Evolutionary conservation across 345 rosid genomes (phyloP).

Genomic region (Populus euphratica): DNA sequence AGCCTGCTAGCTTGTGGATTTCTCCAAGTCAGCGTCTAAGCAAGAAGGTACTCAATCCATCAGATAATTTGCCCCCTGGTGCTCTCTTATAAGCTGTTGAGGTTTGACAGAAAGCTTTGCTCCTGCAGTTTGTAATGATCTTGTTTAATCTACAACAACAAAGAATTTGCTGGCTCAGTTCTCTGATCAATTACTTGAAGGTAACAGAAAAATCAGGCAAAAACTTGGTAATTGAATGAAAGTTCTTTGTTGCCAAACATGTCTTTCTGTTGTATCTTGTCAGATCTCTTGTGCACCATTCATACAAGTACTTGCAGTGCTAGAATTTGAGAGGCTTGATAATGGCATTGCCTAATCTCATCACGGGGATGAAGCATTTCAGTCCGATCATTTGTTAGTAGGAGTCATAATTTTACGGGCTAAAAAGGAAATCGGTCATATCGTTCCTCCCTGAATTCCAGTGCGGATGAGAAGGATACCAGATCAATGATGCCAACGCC

Average conservation of each 20-base stretch:
- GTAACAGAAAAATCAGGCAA: background rate
- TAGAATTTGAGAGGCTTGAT: background rate
- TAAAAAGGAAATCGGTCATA: background rate
- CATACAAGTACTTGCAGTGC: background rate
- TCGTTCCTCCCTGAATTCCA: background rate
- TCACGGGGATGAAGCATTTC: constrained; percentile 51
- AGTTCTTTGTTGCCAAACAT: background rate
- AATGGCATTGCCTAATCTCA: background rate
- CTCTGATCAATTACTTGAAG: background rate
- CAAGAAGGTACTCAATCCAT: background rate
- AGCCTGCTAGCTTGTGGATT: background rate
- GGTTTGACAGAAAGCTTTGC: background rate
- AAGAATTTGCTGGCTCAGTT: background rate
- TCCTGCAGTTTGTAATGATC: background rate
- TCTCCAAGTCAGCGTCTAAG: background rate
- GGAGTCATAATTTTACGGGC: background rate
- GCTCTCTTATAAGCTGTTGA: background rate
- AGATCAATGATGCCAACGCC: too few species aligned
- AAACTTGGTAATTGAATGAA: background rate
- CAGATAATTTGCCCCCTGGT: background rate
- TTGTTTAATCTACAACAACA: background rate
- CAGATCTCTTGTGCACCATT: background rate
- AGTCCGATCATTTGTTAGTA: constrained; percentile 33
- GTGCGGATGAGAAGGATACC: background rate
- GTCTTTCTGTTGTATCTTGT: background rate